Evolutionary conservation across 495 filamentous ascomycete species (phyloP), one percentile per base, ranked within the genome.

Genomic region (Penicillium turbatum): DNA sequence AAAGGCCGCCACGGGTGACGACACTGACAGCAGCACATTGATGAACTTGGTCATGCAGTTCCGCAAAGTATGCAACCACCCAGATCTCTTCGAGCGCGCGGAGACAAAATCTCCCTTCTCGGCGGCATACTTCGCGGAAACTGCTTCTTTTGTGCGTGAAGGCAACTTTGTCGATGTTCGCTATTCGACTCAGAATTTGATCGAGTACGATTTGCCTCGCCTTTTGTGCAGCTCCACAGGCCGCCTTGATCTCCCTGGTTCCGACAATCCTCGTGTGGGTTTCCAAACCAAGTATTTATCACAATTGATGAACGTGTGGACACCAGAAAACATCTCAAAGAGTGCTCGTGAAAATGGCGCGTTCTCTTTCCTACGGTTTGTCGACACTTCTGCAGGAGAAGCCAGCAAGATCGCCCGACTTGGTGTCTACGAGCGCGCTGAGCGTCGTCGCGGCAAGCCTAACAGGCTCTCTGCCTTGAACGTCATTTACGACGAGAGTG

Each of bases 11-110:
- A 77, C 92, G 47, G 95, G 95, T 30, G 92, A 96, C 62, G 93
- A 99, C 35, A 84, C 89, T 57, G 95, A 97, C 62, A 92, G 89
- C 26, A 90, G 90, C 12, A 99, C 92, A 15, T 67, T 99, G 64
- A 98, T 98, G 93, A 98, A 97, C 67, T 78, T 98, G 55, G 93
- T 98, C 51, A 98, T 98, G 93, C 95, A 98, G 71, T 98, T 98
- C 82, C 85, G 93, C 50, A 98, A 98, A 75, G 95, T 98, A 47
- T 98, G 93, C 76, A 98, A 98, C 63, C 93, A 98, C 68, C 93
- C 93, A 2, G 93, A 98, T 73, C 75, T 98, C 17, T 97, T 97
- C 55, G 92, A 99, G 68, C 84, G 95, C 38, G 91, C 92, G 13
- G 93, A 97, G 52, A 95, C 87, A 16, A 83, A 82, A 16, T 96